Evolutionary conservation across 2,329 filamentous ascomycete genomes (phyloP), one percentile per base, ranked within the genome.

Genomic region (Magnaporthales sp.): DNA sequence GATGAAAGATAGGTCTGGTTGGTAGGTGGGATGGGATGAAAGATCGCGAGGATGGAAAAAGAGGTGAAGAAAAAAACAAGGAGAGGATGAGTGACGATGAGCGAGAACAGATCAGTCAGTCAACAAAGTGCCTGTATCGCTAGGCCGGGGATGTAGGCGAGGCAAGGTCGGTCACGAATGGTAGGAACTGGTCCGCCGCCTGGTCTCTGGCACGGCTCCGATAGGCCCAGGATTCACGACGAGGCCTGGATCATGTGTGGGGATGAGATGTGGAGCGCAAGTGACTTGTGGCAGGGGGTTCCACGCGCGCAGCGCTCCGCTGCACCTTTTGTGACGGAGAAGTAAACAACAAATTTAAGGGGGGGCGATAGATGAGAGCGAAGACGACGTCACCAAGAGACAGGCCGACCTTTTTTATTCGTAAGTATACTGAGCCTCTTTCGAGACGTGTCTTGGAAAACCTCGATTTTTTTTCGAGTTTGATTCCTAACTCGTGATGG

Each of bases 201-300:
- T 29, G 38, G 63, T n/a, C 38, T 6, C 63, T 46, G 63, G 63
- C 63, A 56, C 63, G 24, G 22, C 63, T 38, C 63, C 63, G 63
- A 64, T 64, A 64, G 63, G 63, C 29, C 63, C 24, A 64, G 63
- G 63, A 32, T 30, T 46, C 63, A 27, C 27, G 22, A 51, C 29
- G 15, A 19, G 27, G 13, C 22, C 38, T 30, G 61, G 38, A 64
- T 58, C 27, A 32, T 62, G 61, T 62, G 61, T 24, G 61, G 30
- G 27, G 61, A 27, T 30, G 27, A 10, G 61, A 58, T 27, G 24
- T 58, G 54, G 54, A 27, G n/a, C n/a, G 9, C 24, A 27, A 58
- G 54, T 58, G 54, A 51, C 54, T 58, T 58, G 24, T 58, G 54
- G 54, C 54, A 58, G 54, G 51, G 54, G 22, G 54, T 27, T 58